Evolutionary conservation across 2,329 filamentous ascomycete genomes (phyloP), one percentile per base, ranked within the genome.

Genomic region (Sporothrix inflata): DNA sequence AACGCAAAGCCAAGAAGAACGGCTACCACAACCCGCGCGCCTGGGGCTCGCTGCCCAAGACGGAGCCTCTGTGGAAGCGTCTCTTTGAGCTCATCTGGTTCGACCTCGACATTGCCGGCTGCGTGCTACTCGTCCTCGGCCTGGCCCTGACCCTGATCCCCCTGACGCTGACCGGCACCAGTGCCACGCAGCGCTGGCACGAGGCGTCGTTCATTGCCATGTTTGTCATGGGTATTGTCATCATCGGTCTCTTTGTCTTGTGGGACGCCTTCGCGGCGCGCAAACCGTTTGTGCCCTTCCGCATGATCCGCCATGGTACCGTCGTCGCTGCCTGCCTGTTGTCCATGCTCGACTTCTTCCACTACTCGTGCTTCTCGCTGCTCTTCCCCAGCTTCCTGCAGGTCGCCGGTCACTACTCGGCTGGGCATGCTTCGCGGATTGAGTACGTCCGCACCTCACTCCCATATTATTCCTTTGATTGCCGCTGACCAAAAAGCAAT

Each of bases 351-450:
- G 82, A 83, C 60, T 79, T 79, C 66, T 77, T 79, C 51, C 76
- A 78, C 68, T 79, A 79, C 65, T 80, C 80, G 1, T 75, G 80
- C 40, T 83, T 83, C 70, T 79, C 80, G 0, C 76, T 82, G 1
- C 83, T 83, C 74, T 82, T 83, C 63, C 80, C 72, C 34, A 73
- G 72, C 53, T 73, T 55, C 24, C 34, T 73, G 63, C 72, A 73
- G 12, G 86, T 91, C n/a, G 85, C 84, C 30, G 91, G 91, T 75
- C 83, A 89, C 78, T 88, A 90, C 74, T 85, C 83, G 51, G 78
- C 87, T 74, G 83, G 81, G 69, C 83, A 82, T 16, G 89, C 90
- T 1, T 90, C 87, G 0, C 85, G 89, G 11, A 85, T 91, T 12
- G 71, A 73, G 71, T 72, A 40, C 12, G 71, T 0, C 83, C 63